Base-by-base conservation (phyloP, 305 asterid genomes). In the Coffea humblotiana region DNA sequence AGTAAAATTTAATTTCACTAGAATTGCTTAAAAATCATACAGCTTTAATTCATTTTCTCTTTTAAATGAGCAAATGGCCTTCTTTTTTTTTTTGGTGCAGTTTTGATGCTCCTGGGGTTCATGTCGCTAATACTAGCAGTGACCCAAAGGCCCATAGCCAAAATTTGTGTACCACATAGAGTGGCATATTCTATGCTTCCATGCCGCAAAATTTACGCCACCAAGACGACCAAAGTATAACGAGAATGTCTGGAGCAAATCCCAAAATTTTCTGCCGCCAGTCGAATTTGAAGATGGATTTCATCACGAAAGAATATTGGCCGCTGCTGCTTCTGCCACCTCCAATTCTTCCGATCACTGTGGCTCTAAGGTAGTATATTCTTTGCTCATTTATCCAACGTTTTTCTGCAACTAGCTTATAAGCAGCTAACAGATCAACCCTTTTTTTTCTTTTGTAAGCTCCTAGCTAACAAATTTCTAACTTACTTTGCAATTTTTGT, bases 81-180 rank as follows among this genome's bases (percentile, higher is more conserved):
- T 3, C 13, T 19, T 14, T 69, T 27, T 74, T 35, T 1, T 32
- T 35, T 77, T 15, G 63, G 14, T 83, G 83, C 89, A 91, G 97
- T 90, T 77, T 74, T 93, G 88, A 93, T 91, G 92, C 89, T 88
- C 19, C 74, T 93, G 86, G 97, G 97, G 72, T 93, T 91, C 47
- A 89, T 93, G 89, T 93, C 97, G 12, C 87, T 93, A 56, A 82
- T 86, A 52, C 75, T 93, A 74, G 85, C 95, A 3, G 93, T 86
- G 80, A 84, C 88, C 8, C 92, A 89, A 80, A 78, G 88, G 51
- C 74, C 74, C 3, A 82, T 91, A 54, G 85, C 94, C n/a, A 91
- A 82, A 84, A 90, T 93, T 64, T 93, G 97, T 82, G 75, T 91
- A 66, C 81, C 93, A 27, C 87, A 80, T 37, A 74, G 76, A 18